phyloP scores from a whole-genome alignment of 805 yeast species.

The Lachancea thermotolerans region DNA sequence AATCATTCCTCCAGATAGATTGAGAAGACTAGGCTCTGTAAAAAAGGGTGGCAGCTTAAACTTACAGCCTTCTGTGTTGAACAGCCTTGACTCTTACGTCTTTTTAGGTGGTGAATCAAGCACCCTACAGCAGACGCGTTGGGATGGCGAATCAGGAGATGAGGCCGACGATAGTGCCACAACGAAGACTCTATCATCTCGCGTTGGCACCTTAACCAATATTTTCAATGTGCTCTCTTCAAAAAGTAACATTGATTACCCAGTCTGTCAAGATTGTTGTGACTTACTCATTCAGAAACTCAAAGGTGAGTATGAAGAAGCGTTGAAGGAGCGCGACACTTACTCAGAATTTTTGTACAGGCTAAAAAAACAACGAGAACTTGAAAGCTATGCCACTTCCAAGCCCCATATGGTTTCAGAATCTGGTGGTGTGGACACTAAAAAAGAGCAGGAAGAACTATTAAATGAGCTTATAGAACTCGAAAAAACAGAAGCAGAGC shows the following conservation, averaged over 20 bases:
- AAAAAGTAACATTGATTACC: slow-evolving; percentile 73
- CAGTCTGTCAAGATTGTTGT: slow-evolving; percentile 85
- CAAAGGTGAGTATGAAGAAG: slow-evolving; percentile 62
- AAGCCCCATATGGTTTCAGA: slow-evolving; percentile 37
- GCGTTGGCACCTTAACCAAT: slow-evolving; percentile 49
- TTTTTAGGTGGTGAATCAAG: slow-evolving; percentile 16
- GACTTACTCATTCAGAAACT: slow-evolving; percentile 55
- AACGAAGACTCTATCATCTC: slow-evolving; percentile 37
- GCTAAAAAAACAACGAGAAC: slow-evolving; percentile 50
- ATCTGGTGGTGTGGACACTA: slow-evolving; percentile 28
- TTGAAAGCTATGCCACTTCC: slow-evolving; percentile 32
- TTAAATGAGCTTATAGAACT: slow-evolving; percentile 20
- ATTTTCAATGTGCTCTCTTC: slow-evolving; percentile 67
- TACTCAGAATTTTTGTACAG: slow-evolving; percentile 69
- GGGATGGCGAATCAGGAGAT: slow-evolving; percentile 16
- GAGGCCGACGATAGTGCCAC: slow-evolving; percentile 16
- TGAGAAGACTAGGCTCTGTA: slow-evolving; percentile 15
- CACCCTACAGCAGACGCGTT: slow-evolving; percentile 2
- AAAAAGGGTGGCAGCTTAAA: slow-evolving; percentile 22
- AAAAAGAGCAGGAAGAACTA: slow-evolving; percentile 21
- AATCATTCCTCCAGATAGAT: slow-evolving; percentile 21
- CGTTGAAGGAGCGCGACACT: slow-evolving; percentile 69
- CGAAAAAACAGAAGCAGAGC: slow-evolving; percentile 34
- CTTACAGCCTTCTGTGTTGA: slow-evolving; percentile 24
- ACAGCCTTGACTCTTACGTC: slow-evolving; percentile 21